Percentiles rank a stretch among this genome's conserved stretches.
phyloP scores from a whole-genome alignment of 192 early-diverging fungal species.

The Coemansia sp. region DNA sequence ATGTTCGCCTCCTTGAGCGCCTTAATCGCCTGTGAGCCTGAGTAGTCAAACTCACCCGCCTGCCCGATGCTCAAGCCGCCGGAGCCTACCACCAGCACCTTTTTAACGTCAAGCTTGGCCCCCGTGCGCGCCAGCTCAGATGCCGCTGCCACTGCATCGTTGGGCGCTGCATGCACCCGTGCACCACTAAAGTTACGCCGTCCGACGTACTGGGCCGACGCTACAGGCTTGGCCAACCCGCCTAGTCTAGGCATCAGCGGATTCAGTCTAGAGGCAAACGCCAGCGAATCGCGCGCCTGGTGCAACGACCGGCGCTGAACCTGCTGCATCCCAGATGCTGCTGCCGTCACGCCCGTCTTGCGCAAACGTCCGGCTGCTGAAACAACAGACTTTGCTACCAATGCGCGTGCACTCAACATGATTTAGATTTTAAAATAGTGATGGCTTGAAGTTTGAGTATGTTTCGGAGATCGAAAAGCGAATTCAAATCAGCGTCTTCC shows the following conservation, averaged over 20 bases:
- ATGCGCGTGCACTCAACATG: slow-evolving; percentile 43
- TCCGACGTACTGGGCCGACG: slow-evolving; percentile 22
- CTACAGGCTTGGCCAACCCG: background rate
- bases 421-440: background rate
- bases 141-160: slow-evolving; percentile 35
- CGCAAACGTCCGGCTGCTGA: slow-evolving; percentile 3
- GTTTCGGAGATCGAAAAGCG: background rate
- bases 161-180: slow-evolving; percentile 19
- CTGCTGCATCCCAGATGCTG: background rate
- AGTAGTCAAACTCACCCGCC: slow-evolving; percentile 99
- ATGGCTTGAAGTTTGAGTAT: background rate
- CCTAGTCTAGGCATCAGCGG: background rate
- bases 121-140: slow-evolving; percentile 47
- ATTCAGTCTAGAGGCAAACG: background rate
- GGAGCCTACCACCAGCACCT: slow-evolving; percentile 92
- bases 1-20: slow-evolving; percentile 89
- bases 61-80: slow-evolving; percentile 96
- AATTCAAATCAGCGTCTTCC: slow-evolving; percentile 48
- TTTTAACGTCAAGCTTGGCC: slow-evolving; percentile 65
- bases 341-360: background rate
- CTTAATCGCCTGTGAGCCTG: slow-evolving; percentile 97
- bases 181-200: slow-evolving; percentile 36
- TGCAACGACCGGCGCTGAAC: background rate
- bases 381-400: slow-evolving; percentile 2
- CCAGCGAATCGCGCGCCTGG: background rate